Percentiles rank a stretch among this genome's conserved stretches.
These are phyloP conservation scores for Camellia sinensis DNA, from an alignment of 148 eudicot genomes.

Conservation along the genomic window DNA sequence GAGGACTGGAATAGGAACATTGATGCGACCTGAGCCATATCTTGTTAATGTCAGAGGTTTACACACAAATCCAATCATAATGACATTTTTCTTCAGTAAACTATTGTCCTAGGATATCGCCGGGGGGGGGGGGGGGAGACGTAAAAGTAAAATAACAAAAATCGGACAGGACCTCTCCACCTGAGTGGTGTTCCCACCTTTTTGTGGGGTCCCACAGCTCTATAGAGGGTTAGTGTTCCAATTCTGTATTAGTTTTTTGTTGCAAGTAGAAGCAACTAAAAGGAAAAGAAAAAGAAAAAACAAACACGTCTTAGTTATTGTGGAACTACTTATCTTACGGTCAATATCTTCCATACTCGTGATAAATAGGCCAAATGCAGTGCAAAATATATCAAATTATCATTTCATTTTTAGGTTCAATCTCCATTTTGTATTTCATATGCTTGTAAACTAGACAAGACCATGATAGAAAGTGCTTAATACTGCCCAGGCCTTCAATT, in stretches of 20 bases:
- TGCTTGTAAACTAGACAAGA: background rate
- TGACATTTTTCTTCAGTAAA: background rate
- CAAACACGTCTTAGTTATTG: background rate
- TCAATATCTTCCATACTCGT: background rate
- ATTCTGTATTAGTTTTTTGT: too few species aligned
- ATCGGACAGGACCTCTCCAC: too few species aligned
- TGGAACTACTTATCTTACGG: background rate
- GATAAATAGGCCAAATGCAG: too few species aligned
- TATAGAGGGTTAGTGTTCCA: too few species aligned
- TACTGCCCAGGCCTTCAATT: slow-evolving; percentile 99
- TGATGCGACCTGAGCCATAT: slow-evolving; percentile 70
- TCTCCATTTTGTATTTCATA: background rate
- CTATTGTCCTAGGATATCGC: background rate
- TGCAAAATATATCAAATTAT: too few species aligned
- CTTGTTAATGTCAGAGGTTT: slow-evolving; percentile 5
- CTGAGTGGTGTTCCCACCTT: too few species aligned
- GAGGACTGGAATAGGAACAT: slow-evolving; percentile 95
- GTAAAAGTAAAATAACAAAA: too few species aligned
- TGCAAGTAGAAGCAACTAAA: too few species aligned
- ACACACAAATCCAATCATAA: background rate
- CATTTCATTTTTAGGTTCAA: background rate
- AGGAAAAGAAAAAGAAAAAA: background rate
- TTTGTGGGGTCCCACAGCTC: too few species aligned
- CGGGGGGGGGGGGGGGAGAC: too few species aligned
- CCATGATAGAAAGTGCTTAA: background rate